These are phyloP conservation scores for Pyrenophora graminea DNA, from an alignment of 2,329 filamentous ascomycete genomes.

Conservation along the genomic window DNA sequence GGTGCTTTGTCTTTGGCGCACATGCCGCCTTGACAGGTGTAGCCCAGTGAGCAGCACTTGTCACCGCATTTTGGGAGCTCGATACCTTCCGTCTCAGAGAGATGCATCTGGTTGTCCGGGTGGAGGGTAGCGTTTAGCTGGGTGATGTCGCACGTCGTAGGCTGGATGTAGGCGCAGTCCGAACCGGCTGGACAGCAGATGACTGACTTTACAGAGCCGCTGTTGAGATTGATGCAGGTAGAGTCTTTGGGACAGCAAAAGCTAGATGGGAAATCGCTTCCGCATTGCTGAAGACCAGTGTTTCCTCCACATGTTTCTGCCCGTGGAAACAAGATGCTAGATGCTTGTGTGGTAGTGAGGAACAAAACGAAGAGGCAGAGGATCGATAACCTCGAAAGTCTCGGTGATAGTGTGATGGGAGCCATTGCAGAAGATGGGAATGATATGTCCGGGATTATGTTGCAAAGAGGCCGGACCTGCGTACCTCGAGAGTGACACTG, in stretches of 20 bases:
- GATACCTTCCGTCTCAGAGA: conserved; percentile 61
- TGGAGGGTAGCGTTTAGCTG: conserved; percentile 63
- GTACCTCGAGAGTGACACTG: conserved; percentile 14
- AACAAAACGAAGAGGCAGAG: conserved; percentile 37
- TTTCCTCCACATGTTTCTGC: conserved; percentile 56
- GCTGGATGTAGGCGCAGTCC: conserved; percentile 64
- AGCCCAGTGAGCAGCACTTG: conserved; percentile 74
- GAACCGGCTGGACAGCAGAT: conserved; percentile 69
- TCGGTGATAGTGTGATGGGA: conserved; percentile 31
- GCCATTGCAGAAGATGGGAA: conserved; percentile 28
- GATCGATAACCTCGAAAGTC: conserved; percentile 40
- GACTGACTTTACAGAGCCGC: conserved; percentile 66
- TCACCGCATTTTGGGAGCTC: conserved; percentile 62
- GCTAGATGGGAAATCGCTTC: conserved; percentile 59
- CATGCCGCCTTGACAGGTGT: conserved; percentile 59
- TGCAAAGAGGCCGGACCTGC: conserved; percentile 13
- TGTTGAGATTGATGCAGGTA: conserved; percentile 62
- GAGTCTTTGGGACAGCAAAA: conserved; percentile 67
- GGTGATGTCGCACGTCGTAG: conserved; percentile 67
- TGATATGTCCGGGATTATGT: conserved; percentile 1
- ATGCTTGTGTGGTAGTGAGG: conserved; percentile 31
- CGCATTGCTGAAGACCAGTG: conserved; percentile 57
- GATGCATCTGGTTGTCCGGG: conserved; percentile 67
- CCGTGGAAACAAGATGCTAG: conserved; percentile 37
- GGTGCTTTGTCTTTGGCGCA: conserved; percentile 56